These are phyloP conservation scores for Micractinium sp. DNA, from an alignment of 139 green algal genomes.

Conservation along the genomic window DNA sequence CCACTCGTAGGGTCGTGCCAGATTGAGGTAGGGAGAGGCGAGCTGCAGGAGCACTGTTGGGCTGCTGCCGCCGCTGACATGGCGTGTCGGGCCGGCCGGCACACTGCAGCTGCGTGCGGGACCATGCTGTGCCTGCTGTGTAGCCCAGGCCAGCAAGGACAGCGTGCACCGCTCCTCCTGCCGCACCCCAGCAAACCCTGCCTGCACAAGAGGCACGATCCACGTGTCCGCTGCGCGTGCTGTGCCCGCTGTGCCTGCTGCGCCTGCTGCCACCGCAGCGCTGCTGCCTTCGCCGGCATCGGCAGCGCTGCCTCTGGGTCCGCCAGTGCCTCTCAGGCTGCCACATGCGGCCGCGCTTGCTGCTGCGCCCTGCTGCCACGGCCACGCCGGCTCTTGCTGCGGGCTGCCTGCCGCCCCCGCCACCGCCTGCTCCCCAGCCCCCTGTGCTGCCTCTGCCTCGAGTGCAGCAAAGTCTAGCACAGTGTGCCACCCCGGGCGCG, in stretches of 20 bases:
- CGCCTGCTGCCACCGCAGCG: neutral
- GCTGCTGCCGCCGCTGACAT: too few relatives aligned
- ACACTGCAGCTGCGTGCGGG: neutral
- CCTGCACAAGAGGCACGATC: constrained; percentile 58
- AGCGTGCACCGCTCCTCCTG: constrained; percentile 58
- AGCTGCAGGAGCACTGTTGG: constrained; percentile 38
- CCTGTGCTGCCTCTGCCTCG: neutral
- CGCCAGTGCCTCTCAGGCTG: too few relatives aligned
- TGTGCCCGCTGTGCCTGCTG: too few relatives aligned
- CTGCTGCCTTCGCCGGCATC: neutral
- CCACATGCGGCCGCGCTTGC: neutral
- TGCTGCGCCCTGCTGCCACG: neutral
- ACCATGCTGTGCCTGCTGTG: neutral
- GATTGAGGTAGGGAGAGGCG: constrained; percentile 62
- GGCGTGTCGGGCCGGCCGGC: neutral
- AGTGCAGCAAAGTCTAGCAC: constrained; percentile 5
- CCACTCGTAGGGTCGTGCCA: constrained; percentile 40
- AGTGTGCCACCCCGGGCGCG: neutral
- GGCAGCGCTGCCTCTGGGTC: too few relatives aligned
- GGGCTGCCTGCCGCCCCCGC: neutral
- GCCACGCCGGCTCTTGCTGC: neutral
- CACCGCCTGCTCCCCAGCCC: neutral
- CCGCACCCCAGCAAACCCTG: constrained; percentile 49
- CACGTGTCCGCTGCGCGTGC: constrained; percentile 55
- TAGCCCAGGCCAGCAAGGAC: constrained; percentile 2